Evolutionary conservation across 768 basidiomycete species (phyloP).

Genomic region (Fomitopsis serialis): DNA sequence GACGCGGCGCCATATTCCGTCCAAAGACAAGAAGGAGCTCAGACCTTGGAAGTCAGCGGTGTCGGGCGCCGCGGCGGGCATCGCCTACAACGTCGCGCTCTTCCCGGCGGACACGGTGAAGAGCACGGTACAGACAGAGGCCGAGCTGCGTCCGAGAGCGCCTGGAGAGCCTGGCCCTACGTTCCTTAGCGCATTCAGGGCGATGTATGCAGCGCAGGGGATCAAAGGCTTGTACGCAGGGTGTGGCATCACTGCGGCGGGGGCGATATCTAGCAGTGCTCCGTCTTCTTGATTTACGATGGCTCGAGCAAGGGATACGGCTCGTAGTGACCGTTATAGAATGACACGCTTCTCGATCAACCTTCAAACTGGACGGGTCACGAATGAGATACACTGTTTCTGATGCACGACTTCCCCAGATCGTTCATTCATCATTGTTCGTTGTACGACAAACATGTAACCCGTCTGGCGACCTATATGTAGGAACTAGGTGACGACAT

Average conservation of each 20-base stretch:
- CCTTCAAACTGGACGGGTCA: too few species aligned
- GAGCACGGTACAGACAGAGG: constrained; percentile 90
- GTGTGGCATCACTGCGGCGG: constrained; percentile 82
- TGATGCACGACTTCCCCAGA: too few species aligned
- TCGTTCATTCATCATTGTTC: too few species aligned
- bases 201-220: constrained; percentile 75
- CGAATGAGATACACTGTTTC: too few species aligned
- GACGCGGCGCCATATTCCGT: constrained; percentile 27
- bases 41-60: constrained; percentile 70
- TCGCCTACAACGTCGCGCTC: constrained; percentile 78
- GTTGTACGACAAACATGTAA: too few species aligned
- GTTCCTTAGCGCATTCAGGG: constrained; percentile 54
- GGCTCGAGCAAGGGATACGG: constrained; percentile 55
- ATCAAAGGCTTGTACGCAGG: constrained; percentile 86
- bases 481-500: too few species aligned
- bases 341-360: too few species aligned
- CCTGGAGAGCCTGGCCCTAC: constrained; percentile 30
- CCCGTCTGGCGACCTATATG: too few species aligned
- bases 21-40: too few species aligned
- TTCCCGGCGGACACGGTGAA: constrained; percentile 97
- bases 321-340: too few species aligned
- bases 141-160: constrained; percentile 64
- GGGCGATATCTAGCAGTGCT: constrained; percentile 85
- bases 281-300: constrained; percentile 92
- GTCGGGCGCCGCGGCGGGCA: constrained; percentile 82